Base-by-base conservation (phyloP, 2,329 filamentous ascomycete genomes). In the Xylaria sp. region DNA sequence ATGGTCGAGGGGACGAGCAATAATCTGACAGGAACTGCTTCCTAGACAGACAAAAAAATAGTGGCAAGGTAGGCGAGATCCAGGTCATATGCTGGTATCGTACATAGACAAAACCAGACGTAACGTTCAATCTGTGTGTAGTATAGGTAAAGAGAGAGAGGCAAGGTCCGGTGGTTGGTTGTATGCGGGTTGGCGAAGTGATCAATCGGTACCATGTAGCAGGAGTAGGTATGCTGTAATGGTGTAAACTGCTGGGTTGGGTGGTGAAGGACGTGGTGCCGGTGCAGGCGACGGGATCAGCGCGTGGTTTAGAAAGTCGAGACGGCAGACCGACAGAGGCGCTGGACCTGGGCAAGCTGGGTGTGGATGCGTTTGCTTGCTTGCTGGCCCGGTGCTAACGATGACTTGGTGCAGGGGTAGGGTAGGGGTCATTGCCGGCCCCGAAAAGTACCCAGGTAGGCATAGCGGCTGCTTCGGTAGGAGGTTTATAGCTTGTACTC, bases 401-500 rank as follows among this genome's bases (percentile, higher is more conserved):
- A 11, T 38, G 11, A 38, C 11, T 49, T 62, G 62, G 58, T 54
- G 46, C 66, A 68, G 57, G 66, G 61, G 51, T 49, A 17, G 40
- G 42, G 54, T 26, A 42, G 49, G 63, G 49, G 49, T 63, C 59
- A 66, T 38, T 68, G 66, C 66, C 66, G 66, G 63, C 38, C 66
- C 63, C 63, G 51, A 66, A 53, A 66, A 51, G 38, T 33, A 58
- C 54, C 51, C 40, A 15, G 31, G 60, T n/a, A 46, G 38, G 46
- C 3, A 49, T 44, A 44, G 20, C 10, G 23, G 44, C 44, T 23
- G 44, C n/a, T 23, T 20, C 44, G 10, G 17, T 56, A 56, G 33
- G 36, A 33, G 33, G 33, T 33, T 33, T 44, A 58, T n/a, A 42
- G 6, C 15, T 15, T 15, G 10, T 38, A 38, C 10, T 13, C 11